Evolutionary conservation across 176 grass and related monocot genomes (phyloP).

Genomic region (Cenchrus purpureus): DNA sequence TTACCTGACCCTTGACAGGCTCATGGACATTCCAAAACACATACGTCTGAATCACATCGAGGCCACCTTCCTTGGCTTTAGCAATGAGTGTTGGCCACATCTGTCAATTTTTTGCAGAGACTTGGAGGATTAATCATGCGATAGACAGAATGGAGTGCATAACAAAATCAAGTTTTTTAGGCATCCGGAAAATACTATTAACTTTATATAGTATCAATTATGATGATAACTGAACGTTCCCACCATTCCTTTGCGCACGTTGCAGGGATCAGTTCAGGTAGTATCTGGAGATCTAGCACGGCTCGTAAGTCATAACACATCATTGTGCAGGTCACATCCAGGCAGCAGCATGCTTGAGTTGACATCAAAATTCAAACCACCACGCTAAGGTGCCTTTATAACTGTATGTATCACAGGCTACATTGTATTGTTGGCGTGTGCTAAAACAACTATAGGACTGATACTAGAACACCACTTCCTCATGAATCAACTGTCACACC

Average conservation of each 20-base stretch:
- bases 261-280: background rate
- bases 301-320: background rate
- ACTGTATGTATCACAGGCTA: background rate
- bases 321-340: background rate
- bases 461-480: background rate
- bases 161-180: background rate
- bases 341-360: background rate
- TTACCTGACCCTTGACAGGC: conserved; percentile 64
- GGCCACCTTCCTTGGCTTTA: conserved; percentile 73
- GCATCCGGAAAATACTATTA: no score
- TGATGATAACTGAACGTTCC: no score
- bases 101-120: conserved; percentile 33
- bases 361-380: background rate
- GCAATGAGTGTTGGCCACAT: conserved; percentile 85
- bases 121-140: background rate
- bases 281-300: background rate
- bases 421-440: background rate
- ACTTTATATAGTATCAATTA: no score
- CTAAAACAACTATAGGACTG: background rate
- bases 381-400: background rate
- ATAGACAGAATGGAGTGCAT: background rate
- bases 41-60: conserved; percentile 83
- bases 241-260: no score
- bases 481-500: background rate
- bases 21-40: conserved; percentile 96